Evolutionary conservation across 441 rosid species (phyloP), one percentile per base, ranked within the genome.

Genomic region (Populus hybrid): DNA sequence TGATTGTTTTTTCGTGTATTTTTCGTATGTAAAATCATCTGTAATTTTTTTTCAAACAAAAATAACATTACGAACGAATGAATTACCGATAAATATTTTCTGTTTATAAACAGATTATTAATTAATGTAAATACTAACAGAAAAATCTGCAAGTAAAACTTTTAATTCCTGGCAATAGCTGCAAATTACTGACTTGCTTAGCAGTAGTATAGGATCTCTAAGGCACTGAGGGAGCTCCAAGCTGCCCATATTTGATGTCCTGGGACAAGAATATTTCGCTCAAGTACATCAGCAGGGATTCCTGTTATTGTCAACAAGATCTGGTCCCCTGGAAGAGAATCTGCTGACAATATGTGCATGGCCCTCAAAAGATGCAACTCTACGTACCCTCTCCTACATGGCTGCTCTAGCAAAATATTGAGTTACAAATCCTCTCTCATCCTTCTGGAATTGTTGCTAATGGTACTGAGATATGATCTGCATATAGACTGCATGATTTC

Each of bases 161-260:
- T 35, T 1, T 35, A 89, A 66, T 61, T 42, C 11, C 26, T 66
- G 7, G n/a, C 1, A 26, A 21, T 10, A 21, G 11, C 28, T 11
- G 12, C 16, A 33, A 64, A 29, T 7, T 29, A 36, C 3, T 35
- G 29, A 31, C n/a, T 26, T 40, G 20, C 20, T 72, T 40, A 88
- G 95, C 94, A 77, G 64, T 64, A 93, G 80, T n/a, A 84, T 38
- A 16, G 94, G 93, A 26, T 96, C 93, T 3, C n/a, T n/a, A 84
- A 91, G 18, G 92, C 90, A 61, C 97, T 97, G 65, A 77, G 83
- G 12, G 97, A 89, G 84, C 97, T 91, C 99, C 99, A 95, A 81
- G 97, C 98, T 6, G 93, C 97, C 98, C 98, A 95, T 82, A 95
- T 93, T 83, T 83, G 91, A 50, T 91, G 86, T 38, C 99, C 99